phyloP scores from a whole-genome alignment of 345 rosid genomes.

The Eucalyptus sp. region DNA sequence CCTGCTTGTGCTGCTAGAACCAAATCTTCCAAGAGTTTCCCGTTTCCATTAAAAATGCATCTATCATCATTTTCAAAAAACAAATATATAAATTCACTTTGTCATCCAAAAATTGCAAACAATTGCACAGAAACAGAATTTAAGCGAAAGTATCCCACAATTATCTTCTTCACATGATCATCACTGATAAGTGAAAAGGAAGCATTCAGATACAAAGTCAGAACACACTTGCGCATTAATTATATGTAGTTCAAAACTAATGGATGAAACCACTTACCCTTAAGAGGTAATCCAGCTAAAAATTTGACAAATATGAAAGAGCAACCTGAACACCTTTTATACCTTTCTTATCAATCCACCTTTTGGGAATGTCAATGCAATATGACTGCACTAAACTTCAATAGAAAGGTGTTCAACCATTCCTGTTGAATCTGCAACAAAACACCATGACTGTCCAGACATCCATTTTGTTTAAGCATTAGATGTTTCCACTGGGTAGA shows the following conservation, averaged over 20 bases:
- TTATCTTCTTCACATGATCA: not conserved
- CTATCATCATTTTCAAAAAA: slow-evolving; percentile 14
- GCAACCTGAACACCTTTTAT: not conserved
- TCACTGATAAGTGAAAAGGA: not conserved
- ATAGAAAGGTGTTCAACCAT: not conserved
- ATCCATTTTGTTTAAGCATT: not conserved
- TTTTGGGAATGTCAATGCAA: not conserved
- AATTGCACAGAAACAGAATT: not conserved
- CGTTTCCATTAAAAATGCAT: slow-evolving; percentile 96
- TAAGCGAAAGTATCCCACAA: not conserved
- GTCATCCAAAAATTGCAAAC: not conserved
- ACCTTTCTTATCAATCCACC: not conserved
- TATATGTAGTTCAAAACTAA: not conserved
- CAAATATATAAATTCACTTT: not conserved
- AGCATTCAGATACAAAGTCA: not conserved
- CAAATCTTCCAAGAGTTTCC: slow-evolving; percentile 87
- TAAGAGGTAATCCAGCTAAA: not conserved
- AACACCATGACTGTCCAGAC: not conserved
- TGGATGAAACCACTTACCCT: not conserved
- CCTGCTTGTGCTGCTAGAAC: slow-evolving; percentile 90
- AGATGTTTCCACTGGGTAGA: not conserved
- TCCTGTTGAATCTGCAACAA: not conserved
- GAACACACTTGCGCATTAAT: not conserved
- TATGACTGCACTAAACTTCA: not conserved
- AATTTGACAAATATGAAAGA: not conserved